Base-by-base conservation (phyloP, 2,329 filamentous ascomycete species). In the Monilinia fructicola region DNA sequence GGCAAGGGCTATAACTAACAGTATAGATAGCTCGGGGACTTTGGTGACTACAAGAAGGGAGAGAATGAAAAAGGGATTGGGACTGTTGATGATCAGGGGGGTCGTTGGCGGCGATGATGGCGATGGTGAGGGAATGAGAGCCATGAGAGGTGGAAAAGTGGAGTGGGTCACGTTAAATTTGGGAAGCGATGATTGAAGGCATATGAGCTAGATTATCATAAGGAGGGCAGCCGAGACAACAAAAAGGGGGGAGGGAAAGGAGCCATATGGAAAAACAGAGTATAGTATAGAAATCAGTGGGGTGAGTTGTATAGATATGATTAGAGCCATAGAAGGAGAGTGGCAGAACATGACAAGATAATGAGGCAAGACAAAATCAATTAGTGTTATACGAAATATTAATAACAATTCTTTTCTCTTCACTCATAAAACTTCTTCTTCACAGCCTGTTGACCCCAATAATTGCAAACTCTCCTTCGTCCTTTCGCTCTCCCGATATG, bases 121-220 rank as follows among this genome's bases (percentile, higher is more conserved):
- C 3, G 35, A 42, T n/a, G 42, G 23, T 7, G 42, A 10, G 9
- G 38, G 18, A 7, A 2, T 46, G 26, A 28, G 28, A 14, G 53
- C 23, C n/a, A 56, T 10, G 5, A 48, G 31, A 12, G 23, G 53
- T 9, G 53, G 48, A 23, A 63, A 54, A 0, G 48, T 65, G 16
- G 62, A 58, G 9, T 28, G 26, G 42, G 31, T 65, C 44, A 48
- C 31, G n/a, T 48, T 65, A 42, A n/a, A 65, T 65, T 50, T 65
- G 10, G 53, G 53, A 4, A 54, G 62, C 21, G 62, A 58, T 48
- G 10, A 55, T 50, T 61, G 11, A 3, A 50, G 10, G n/a, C 26
- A 9, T 18, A 7, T 50, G 21, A 7, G 3, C 5, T 26, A 9
- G n/a, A 18, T 7, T 59, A 11, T 18, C 6, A 40, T 28, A 16